phyloP scores from a whole-genome alignment of 345 rosid genomes.

The Garcia nutans region DNA sequence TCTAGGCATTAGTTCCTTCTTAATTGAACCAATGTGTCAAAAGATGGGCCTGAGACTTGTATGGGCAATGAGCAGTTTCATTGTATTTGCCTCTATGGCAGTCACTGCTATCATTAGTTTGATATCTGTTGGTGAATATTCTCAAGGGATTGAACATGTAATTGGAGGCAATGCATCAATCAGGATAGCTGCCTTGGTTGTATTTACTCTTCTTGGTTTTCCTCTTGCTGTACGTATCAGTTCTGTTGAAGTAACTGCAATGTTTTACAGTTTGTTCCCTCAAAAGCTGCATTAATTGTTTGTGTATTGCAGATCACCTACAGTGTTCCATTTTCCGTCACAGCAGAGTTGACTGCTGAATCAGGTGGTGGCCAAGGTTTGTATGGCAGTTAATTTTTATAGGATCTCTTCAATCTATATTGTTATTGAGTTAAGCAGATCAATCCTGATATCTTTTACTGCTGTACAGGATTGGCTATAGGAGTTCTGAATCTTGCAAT shows the following conservation, averaged over 20 bases:
- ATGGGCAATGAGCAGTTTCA: slow-evolving; percentile 89
- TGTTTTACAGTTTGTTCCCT: slow-evolving; percentile 6
- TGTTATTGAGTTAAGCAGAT: background rate
- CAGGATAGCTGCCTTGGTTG: slow-evolving; percentile 65
- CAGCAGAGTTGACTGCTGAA: slow-evolving; percentile 90
- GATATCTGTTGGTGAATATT: slow-evolving; percentile 53
- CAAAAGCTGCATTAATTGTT: slow-evolving; percentile 5
- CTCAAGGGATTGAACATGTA: slow-evolving; percentile 54
- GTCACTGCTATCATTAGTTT: slow-evolving; percentile 74
- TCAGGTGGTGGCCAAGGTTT: slow-evolving; percentile 96
- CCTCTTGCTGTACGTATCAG: slow-evolving; percentile 83
- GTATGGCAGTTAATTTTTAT: slow-evolving; percentile 17
- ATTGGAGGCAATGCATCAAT: slow-evolving; percentile 59
- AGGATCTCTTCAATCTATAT: background rate
- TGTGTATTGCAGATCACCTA: slow-evolving; percentile 67
- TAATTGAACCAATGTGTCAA: slow-evolving; percentile 88
- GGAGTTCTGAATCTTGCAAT: slow-evolving; percentile 94
- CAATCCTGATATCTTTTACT: slow-evolving; percentile 1
- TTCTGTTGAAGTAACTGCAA: slow-evolving; percentile 2
- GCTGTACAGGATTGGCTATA: slow-evolving; percentile 79
- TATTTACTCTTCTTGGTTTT: slow-evolving; percentile 89
- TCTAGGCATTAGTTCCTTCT: slow-evolving; percentile 90
- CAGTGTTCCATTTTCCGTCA: slow-evolving; percentile 92
- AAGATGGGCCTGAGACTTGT: slow-evolving; percentile 73
- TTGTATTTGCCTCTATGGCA: slow-evolving; percentile 86